Base-by-base conservation (phyloP, 2,329 filamentous ascomycete species). In the Botrytis cinerea region DNA sequence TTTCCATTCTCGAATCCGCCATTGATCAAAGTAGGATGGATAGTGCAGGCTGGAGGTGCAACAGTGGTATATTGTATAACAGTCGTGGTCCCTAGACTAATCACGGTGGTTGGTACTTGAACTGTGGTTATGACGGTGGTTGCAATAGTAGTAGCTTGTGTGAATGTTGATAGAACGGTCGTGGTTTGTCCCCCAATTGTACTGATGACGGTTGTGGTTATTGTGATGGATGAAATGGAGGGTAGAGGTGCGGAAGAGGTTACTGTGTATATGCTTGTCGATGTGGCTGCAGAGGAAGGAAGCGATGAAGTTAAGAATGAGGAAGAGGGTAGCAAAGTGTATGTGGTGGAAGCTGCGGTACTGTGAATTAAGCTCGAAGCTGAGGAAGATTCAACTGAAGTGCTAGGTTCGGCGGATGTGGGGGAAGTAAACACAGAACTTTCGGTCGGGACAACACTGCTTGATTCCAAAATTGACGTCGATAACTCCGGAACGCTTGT, bases 171-270 rank as follows among this genome's bases (percentile, higher is more conserved):
- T 25, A 57, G 8, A 4, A 68, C 66, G 0, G 66, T 68, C 18
- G 66, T 68, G 9, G 48, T 68, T 32, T 68, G 66, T 4, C 48
- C 66, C 57, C 25, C 66, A 14, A 68, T 25, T 22, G 48, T 68
- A 68, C 66, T 68, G 12, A 68, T 32, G 6, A 68, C 25, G n/a
- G 66, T 68, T 43, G 66, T 57, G 48, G 66, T 68, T 68, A 68
- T 57, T 22, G 66, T 68, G 35, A 68, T 18, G 5, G 66, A 57
- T 54, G 66, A 43, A 22, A 68, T 68, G 10, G 66, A 38, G 9
- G 66, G 66, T 20, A 68, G 35, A n/a, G 66, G 28, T 9, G 35
- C 25, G 5, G 66, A 68, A 6, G 66, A 68, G 16, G 35, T 68
- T 6, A 68, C 35, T 16, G 66, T 68, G 35, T 22, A 32, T 28